Evolutionary conservation across 2,329 filamentous ascomycete species (phyloP), one percentile per base, ranked within the genome.

Genomic region (Phyllosticta citribraziliensis): DNA sequence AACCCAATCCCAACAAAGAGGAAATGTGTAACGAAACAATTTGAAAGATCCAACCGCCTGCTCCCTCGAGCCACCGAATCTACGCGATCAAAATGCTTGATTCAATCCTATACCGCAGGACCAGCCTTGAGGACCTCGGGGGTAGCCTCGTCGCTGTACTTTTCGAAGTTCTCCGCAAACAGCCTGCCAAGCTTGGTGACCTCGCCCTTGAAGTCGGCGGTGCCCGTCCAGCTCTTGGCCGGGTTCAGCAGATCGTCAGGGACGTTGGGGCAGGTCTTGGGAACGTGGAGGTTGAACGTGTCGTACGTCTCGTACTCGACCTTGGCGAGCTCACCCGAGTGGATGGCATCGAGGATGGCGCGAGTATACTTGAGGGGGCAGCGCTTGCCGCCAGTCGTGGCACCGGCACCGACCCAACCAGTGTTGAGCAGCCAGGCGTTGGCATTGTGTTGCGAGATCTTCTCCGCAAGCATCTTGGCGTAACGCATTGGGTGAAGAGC

Each of bases 371-470:
- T 97, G 75, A 97, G 84, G 51, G 93, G 93, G 85, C 93, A 97
- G 69, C 93, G 89, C 85, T 96, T 96, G 76, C 92, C 92, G 67
- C 92, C 93, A 71, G 91, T 94, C 70, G 88, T 86, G 72, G 88
- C 89, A 72, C 91, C 90, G 70, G 92, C 92, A 73, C 92, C 92
- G 73, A 95, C 91, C 92, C 92, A 97, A 69, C 92, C 92, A 70
- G 92, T 97, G 88, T 97, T 97, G 77, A 99, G 88, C 68, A 99
- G 84, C 94, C 94, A 99, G 70, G 93, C 94, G 75, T 96, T 96
- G 78, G 91, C 88, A 72, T 91, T 89, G 87, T 99, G 91, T 69
- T 90, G 76, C 72, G 93, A 85, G 74, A 99, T 99, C 88, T 97
- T 97, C 76, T 97, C 90, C 47, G 94, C 94, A 64, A 99, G 84